phyloP scores from a whole-genome alignment of 805 yeast species.

The baker's yeast (Saccharomyces cerevisiae) region DNA sequence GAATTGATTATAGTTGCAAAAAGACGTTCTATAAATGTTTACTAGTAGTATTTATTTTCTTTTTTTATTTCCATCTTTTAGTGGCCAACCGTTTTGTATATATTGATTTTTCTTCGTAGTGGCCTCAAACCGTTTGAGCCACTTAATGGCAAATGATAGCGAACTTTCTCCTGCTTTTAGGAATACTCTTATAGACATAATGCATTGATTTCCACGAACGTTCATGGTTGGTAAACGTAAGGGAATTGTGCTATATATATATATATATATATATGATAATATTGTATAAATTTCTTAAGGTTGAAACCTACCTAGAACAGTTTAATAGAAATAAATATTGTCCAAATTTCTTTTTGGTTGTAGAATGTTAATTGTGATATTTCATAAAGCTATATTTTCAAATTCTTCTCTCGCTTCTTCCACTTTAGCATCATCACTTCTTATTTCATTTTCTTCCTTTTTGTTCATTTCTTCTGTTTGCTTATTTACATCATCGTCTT shows the following conservation, averaged over 20 bases:
- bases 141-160: background rate
- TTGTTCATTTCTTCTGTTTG: slow-evolving; percentile 3
- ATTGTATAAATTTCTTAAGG: background rate
- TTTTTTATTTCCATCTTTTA: background rate
- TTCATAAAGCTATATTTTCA: slow-evolving; percentile 26
- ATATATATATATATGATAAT: background rate
- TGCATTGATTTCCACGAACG: too few relatives aligned
- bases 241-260: background rate
- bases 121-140: background rate
- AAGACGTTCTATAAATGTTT: background rate
- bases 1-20: background rate
- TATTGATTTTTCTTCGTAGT: background rate
- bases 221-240: background rate
- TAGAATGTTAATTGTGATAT: background rate
- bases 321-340: background rate
- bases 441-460: background rate
- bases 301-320: background rate
- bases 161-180: background rate
- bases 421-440: slow-evolving; percentile 2
- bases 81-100: background rate
- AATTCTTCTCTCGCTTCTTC: slow-evolving; percentile 19
- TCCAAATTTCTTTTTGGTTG: background rate
- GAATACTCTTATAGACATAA: too few relatives aligned
- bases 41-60: background rate
- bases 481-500: slow-evolving; percentile 1